Conservation (phyloP, 2,329 filamentous ascomycete species). For the Alternaria rosae region DNA sequence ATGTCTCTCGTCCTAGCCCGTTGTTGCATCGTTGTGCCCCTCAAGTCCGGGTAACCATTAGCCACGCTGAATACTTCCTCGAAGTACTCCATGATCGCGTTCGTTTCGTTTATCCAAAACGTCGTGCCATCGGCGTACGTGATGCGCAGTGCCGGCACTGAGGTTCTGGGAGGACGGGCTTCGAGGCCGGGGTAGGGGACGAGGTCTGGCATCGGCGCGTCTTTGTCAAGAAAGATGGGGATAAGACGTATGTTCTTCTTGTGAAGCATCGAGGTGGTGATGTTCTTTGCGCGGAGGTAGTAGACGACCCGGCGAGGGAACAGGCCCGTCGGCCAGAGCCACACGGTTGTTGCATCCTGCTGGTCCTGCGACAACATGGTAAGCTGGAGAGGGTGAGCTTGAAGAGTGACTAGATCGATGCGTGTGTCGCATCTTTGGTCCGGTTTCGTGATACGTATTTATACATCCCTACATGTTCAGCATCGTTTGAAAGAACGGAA, state of each 20-base stretch:
- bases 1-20: background rate
- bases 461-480: background rate
- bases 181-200: slow-evolving; percentile 15
- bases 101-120: background rate
- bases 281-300: slow-evolving; percentile 5
- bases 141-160: background rate
- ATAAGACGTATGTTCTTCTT: background rate
- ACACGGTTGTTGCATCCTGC: slow-evolving; percentile 19
- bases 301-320: slow-evolving; percentile 30
- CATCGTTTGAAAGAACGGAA: background rate
- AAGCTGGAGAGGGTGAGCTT: background rate
- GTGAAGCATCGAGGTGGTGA: background rate
- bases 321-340: slow-evolving; percentile 30
- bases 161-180: slow-evolving; percentile 1
- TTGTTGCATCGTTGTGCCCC: background rate
- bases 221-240: background rate
- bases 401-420: background rate
- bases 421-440: background rate
- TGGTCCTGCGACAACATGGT: background rate
- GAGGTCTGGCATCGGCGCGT: slow-evolving; percentile 3
- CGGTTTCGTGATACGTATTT: background rate
- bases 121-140: slow-evolving; percentile 14
- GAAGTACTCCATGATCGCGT: background rate
- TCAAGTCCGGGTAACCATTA: background rate
- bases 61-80: background rate